Percentiles rank a stretch among this genome's conserved stretches.
Evolutionary conservation across 78 protist species (phyloP).

Genomic region (Speleostelium caveatum): DNA sequence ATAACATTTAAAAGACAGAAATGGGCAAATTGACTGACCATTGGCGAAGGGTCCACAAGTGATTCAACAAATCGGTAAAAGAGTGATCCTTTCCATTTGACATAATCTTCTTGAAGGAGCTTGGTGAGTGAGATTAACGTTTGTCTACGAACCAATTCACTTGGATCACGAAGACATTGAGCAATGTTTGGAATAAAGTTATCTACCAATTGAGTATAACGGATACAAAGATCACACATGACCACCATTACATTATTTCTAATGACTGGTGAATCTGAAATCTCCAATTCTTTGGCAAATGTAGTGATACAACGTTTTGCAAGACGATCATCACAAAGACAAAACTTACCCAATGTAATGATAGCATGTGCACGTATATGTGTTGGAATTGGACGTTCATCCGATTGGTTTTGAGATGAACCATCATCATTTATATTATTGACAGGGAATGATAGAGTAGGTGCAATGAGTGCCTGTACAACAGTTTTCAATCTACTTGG

Average conservation of each 20-base stretch:
- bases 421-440: background rate
- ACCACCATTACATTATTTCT: conserved; percentile 88
- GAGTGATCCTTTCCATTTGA: conserved; percentile 88
- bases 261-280: conserved; percentile 66
- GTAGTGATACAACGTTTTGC: conserved; percentile 83
- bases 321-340: conserved; percentile 74
- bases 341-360: conserved; percentile 84
- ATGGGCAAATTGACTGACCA: conserved; percentile 61
- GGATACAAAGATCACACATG: conserved; percentile 88
- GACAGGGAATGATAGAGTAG: conserved; percentile 13
- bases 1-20: conserved; percentile 72
- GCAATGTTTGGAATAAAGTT: conserved; percentile 82
- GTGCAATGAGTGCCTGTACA: conserved; percentile 79
- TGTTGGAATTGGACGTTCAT: conserved; percentile 13
- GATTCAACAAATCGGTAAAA: conserved; percentile 83
- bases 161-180: conserved; percentile 64
- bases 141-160: conserved; percentile 84
- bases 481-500: conserved; percentile 41
- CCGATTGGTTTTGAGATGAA: background rate
- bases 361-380: conserved; percentile 83
- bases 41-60: conserved; percentile 79
- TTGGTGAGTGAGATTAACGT: conserved; percentile 79
- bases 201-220: conserved; percentile 84
- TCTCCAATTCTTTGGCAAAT: conserved; percentile 83
- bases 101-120: conserved; percentile 85